Evolutionary conservation across 176 grass and related monocot species (phyloP).

Genomic region (Ensete glaucum): DNA sequence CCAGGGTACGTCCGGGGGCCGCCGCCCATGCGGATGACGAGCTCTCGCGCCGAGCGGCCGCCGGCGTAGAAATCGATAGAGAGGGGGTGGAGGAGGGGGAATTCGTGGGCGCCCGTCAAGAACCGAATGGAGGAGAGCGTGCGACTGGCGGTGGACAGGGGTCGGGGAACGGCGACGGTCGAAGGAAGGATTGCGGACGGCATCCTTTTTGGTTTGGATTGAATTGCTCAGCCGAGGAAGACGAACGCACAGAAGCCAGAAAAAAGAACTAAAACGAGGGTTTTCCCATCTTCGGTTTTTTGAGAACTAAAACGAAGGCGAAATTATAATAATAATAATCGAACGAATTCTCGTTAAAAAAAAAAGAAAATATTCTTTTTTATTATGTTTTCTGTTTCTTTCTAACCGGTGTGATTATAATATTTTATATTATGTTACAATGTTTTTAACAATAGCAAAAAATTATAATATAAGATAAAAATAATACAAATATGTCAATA

Average conservation of each 20-base stretch:
- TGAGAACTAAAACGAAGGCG: too few relatives aligned
- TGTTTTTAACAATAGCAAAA: too few relatives aligned
- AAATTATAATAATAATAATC: too few relatives aligned
- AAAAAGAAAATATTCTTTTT: too few relatives aligned
- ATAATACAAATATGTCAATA: too few relatives aligned
- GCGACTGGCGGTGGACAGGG: background rate
- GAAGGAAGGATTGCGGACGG: background rate
- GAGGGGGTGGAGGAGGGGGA: background rate
- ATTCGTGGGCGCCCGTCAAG: background rate
- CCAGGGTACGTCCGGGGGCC: constrained; percentile 51
- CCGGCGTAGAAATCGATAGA: constrained; percentile 2
- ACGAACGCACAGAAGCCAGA: too few relatives aligned
- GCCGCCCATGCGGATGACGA: constrained; percentile 53
- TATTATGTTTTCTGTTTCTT: too few relatives aligned
- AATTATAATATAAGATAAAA: too few relatives aligned
- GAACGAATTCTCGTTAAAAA: too few relatives aligned
- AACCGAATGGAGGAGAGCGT: background rate
- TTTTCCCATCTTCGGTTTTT: background rate
- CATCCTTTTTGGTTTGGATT: background rate
- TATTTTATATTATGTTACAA: too few relatives aligned
- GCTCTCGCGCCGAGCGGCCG: constrained; percentile 5
- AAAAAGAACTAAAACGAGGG: background rate
- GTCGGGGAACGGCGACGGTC: background rate
- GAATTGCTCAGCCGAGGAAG: background rate
- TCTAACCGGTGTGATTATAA: too few relatives aligned